Percentiles rank a stretch among this genome's conserved stretches.
Conservation (phyloP, 306 rosid species). For the Abrus precatorius region DNA sequence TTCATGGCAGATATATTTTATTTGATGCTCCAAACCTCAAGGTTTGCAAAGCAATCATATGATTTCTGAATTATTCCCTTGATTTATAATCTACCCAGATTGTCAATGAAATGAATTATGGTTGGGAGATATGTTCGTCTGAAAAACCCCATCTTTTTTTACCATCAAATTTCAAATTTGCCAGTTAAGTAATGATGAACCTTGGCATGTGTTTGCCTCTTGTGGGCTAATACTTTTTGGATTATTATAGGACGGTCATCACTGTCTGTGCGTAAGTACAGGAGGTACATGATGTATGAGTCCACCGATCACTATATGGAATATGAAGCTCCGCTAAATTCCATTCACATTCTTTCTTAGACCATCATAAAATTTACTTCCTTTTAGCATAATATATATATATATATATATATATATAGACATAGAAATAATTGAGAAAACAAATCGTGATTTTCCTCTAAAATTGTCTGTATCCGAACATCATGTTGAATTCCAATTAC, state of each 20-base stretch:
- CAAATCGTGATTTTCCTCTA: no score
- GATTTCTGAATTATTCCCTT: constrained; percentile 33
- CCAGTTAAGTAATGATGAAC: constrained; percentile 47
- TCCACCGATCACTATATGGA: constrained; percentile 47
- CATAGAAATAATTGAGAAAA: constrained; percentile 14
- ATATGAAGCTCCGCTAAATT: constrained; percentile 49
- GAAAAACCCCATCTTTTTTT: not conserved
- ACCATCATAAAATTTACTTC: constrained; percentile 7
- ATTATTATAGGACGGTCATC: constrained; percentile 27
- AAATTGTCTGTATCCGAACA: no score
- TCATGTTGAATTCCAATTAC: no score
- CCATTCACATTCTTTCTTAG: constrained; percentile 46
- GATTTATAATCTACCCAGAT: constrained; percentile 16
- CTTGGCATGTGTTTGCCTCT: constrained; percentile 49
- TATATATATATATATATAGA: not conserved
- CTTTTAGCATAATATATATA: not conserved
- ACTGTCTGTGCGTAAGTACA: constrained; percentile 45
- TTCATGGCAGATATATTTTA: not conserved
- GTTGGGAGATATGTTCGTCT: not conserved
- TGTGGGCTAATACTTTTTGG: constrained; percentile 38
- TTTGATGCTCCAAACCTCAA: constrained; percentile 5
- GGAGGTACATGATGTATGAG: constrained; percentile 50
- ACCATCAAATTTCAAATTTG: constrained; percentile 31
- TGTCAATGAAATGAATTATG: constrained; percentile 22
- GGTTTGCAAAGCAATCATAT: constrained; percentile 36